Base-by-base conservation (phyloP, 768 basidiomycete genomes). In the Rhodosporidiobolus sp. region DNA sequence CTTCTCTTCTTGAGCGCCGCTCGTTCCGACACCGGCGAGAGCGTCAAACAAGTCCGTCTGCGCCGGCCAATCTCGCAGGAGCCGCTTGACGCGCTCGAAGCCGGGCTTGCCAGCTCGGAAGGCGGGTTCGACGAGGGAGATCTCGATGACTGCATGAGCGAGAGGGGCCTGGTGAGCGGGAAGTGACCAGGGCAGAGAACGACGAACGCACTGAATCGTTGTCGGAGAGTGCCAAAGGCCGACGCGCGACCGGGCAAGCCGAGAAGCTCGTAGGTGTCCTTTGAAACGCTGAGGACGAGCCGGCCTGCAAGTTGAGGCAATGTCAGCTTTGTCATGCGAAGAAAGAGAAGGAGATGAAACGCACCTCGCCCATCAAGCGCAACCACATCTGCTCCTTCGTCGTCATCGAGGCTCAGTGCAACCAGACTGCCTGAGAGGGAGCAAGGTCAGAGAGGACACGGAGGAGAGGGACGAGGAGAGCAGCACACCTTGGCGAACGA, bases 221-320 rank as follows among this genome's bases (percentile, higher is more conserved):
- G 71, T n/a, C 70, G 67, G 48, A 64, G 28, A 0, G 75, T 60
- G 22, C 70, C 75, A 30, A 50, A 69, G 3, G 57, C 49, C 0
- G 75, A 76, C 0, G 71, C 64, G 2, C 71, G 64, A 1, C 70
- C 75, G 32, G 71, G 70, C 6, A 76, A 30, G 4, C 70, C 75
- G 32, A 76, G 71, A 1, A 72, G 34, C 35, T 75, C 74, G 64
- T 75, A 75, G 11, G 74, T 72, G n/a, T 62, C 57, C 20, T 75
- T 75, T 0, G 63, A 48, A 6, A 75, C 63, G 30, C 56, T 69
- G 12, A 75, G 56, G 10, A 75, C n/a, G 19, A 75, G 70, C 4
- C 74, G 70, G 20, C 74, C 74, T 75, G 66, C 7, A 12, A 11
- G 56, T 26, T 17, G 32, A 46, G 32, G 30, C 12, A 22, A 24